Conservation (phyloP, 2,329 filamentous ascomycete species). For the Trichophyton equinum region DNA sequence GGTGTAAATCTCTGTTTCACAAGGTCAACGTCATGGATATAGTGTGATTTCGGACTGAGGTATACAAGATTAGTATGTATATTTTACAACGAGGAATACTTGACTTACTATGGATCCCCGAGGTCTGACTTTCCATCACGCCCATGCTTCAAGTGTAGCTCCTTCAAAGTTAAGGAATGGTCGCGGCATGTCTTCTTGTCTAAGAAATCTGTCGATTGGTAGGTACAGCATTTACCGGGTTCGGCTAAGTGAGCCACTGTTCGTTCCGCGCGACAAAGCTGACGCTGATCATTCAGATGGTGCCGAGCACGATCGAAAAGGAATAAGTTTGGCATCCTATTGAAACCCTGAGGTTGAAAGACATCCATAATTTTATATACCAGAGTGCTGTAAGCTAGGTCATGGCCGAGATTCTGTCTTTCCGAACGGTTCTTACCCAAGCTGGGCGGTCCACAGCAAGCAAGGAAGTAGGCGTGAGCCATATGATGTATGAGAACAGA, state of each 20-base stretch:
- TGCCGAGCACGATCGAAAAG: neutral
- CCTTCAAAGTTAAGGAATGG: conserved; percentile 9
- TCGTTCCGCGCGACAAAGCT: neutral
- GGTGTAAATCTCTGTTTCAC: conserved; percentile 8
- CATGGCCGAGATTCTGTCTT: conserved; percentile 11
- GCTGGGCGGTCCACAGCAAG: conserved; percentile 11
- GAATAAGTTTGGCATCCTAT: conserved; percentile 3
- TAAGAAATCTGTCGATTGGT: neutral
- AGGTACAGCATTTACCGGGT: neutral
- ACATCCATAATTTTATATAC: conserved; percentile 9
- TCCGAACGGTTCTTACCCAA: neutral
- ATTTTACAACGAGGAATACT: neutral
- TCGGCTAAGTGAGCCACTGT: neutral
- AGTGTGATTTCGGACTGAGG: conserved; percentile 11
- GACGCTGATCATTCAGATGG: neutral
- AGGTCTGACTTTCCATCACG: neutral
- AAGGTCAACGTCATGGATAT: conserved; percentile 11
- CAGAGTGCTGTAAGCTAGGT: conserved; percentile 12
- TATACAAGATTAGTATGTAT: neutral
- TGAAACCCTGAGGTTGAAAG: neutral
- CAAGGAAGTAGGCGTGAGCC: conserved; percentile 15
- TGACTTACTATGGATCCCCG: conserved; percentile 8
- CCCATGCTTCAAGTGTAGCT: conserved; percentile 5
- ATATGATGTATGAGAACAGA: conserved; percentile 14
- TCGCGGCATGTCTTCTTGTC: conserved; percentile 5